phyloP scores from a whole-genome alignment of 2,329 filamentous ascomycete genomes.

The Aspergillus sergii region DNA sequence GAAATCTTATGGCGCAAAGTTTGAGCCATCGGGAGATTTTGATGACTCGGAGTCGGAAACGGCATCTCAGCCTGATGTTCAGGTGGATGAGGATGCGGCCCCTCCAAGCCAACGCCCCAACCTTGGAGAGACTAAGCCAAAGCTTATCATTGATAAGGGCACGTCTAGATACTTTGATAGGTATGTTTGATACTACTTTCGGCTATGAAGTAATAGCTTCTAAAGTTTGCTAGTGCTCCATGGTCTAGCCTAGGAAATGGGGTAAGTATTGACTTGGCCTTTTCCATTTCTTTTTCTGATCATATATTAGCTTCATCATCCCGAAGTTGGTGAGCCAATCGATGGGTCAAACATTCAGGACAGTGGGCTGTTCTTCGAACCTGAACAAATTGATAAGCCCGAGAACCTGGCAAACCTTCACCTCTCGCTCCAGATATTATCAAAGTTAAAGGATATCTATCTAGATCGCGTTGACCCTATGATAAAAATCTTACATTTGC shows the following conservation, averaged over 20 bases:
- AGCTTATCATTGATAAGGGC: not conserved
- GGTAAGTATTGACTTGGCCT: not conserved
- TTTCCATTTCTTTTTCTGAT: not conserved
- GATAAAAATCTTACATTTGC: constrained; percentile 24
- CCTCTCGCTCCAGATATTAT: not conserved
- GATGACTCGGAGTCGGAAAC: not conserved
- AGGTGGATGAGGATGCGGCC: not conserved
- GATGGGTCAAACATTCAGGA: not conserved
- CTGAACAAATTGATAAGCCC: not conserved
- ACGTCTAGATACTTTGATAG: not conserved
- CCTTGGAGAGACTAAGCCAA: not conserved
- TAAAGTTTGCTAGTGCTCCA: not conserved
- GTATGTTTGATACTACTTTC: not conserved
- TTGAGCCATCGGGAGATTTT: not conserved
- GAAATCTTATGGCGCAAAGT: not conserved
- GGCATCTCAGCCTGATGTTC: not conserved
- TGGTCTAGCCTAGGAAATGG: not conserved
- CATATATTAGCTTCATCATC: not conserved
- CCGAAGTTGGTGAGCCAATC: not conserved
- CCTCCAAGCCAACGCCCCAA: not conserved
- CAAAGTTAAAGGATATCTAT: constrained; percentile 13
- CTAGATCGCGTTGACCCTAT: constrained; percentile 23
- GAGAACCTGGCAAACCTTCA: not conserved
- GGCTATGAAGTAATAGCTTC: not conserved
- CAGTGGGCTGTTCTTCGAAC: not conserved